Evolutionary conservation across 345 rosid species (phyloP), one percentile per base, ranked within the genome.

Genomic region (Arabis hirsuta): DNA sequence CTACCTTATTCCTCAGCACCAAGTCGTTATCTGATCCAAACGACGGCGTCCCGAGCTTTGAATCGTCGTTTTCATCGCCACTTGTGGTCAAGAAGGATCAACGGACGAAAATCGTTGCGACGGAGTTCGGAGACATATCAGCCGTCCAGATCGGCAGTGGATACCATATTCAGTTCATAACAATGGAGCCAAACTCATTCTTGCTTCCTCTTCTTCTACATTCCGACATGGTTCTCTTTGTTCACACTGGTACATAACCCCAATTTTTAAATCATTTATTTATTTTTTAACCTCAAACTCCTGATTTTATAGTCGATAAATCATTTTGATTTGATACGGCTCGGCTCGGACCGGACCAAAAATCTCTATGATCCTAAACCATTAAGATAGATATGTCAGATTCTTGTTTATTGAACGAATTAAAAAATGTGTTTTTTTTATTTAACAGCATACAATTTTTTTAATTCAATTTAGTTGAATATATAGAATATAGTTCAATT

Each of bases 131-230:
- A 44, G 81, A 83, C 65, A 72, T 91, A 76, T 81, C 96, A 19
- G 80, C 88, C 2, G 87, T 73, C 51, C 68, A 74, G 10, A 55
- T 95, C 69, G 75, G 66, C 2, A 79, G 68, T 68, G 65, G 24
- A 26, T 81, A 71, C 58, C 83, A 82, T 76, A 80, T 95, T 48
- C 87, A 88, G 58, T 90, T 95, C 80, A 76, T 91, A 73, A 90
- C 94, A 3, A 45, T 95, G 81, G 89, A 91, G 57, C 96, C 96
- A 11, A 86, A 83, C 68, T 77, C 92, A 14, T 79, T 95, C 19
- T 84, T 95, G 71, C 90, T 95, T 39, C 98, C 99, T 3, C 93
- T 88, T 22, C 77, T 88, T 63, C 89, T 95, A 12, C 96, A 84
- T 70, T 80, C 98, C 6, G 89, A 86, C 73, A 87, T 90, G 96